Evolutionary conservation across 2,329 filamentous ascomycete genomes (phyloP).

Genomic region (Fusarium falciforme): DNA sequence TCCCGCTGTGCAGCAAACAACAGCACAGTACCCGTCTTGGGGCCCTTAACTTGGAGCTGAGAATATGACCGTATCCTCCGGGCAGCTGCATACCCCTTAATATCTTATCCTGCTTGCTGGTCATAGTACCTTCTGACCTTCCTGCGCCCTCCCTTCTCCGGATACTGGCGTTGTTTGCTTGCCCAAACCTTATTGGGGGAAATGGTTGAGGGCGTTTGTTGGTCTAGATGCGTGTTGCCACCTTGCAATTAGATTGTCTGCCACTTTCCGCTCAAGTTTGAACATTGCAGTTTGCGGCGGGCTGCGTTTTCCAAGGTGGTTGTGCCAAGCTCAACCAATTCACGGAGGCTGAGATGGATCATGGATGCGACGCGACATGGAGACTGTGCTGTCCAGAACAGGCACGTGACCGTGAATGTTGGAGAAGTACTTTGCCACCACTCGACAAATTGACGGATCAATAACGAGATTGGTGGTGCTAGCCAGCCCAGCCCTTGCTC

Average conservation of each 20-base stretch:
- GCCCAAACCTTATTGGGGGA: not conserved
- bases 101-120: not conserved
- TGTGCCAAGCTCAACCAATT: not conserved
- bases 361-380: conserved; percentile 25
- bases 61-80: not conserved
- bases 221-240: not conserved
- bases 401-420: conserved; percentile 26
- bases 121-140: not conserved
- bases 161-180: not conserved
- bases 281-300: conserved; percentile 17
- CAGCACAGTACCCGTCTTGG: not conserved
- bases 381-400: not conserved
- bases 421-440: conserved; percentile 28
- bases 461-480: conserved; percentile 16
- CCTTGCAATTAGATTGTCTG: not conserved
- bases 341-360: conserved; percentile 13
- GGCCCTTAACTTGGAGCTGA: not conserved
- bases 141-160: not conserved
- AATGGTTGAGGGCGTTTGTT: conserved; percentile 2
- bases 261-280: not conserved
- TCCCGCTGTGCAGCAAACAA: not conserved
- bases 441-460: conserved; percentile 13
- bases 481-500: conserved; percentile 17
- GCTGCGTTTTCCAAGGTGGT: not conserved
- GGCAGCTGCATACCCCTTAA: not conserved